These are phyloP conservation scores for Xylaria sp. DNA, from an alignment of 2,329 filamentous ascomycete genomes.

Conservation along the genomic window DNA sequence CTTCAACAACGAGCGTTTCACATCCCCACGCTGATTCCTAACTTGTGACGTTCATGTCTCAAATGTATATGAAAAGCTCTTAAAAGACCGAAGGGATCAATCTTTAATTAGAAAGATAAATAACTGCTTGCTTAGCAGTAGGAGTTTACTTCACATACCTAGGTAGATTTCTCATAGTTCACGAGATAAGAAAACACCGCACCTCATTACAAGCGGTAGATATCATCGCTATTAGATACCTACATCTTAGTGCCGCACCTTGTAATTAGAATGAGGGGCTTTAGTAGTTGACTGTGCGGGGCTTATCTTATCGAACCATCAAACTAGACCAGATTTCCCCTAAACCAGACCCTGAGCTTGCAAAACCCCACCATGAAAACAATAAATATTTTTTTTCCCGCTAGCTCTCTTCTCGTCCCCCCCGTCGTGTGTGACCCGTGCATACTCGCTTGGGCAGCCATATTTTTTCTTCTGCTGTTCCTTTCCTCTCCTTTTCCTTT, in stretches of 20 bases:
- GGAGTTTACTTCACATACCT: neutral
- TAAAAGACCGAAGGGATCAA: too few species aligned
- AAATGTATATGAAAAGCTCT: neutral
- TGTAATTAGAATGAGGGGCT: neutral
- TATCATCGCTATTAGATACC: too few species aligned
- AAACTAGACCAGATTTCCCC: neutral
- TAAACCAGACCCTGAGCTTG: slow-evolving; percentile 17
- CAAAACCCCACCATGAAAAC: slow-evolving; percentile 26
- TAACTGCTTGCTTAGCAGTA: neutral
- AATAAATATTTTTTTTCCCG: slow-evolving; percentile 37
- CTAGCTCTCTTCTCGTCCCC: slow-evolving; percentile 28
- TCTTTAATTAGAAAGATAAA: too few species aligned
- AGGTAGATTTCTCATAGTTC: neutral
- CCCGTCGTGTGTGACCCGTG: slow-evolving; percentile 32
- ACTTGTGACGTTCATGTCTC: neutral
- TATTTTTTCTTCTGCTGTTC: slow-evolving; percentile 15
- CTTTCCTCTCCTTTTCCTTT: slow-evolving; percentile 4
- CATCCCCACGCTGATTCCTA: too few species aligned
- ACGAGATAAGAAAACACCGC: neutral
- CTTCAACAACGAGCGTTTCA: neutral
- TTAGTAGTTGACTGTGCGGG: neutral
- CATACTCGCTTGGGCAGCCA: slow-evolving; percentile 30
- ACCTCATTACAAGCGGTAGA: too few species aligned
- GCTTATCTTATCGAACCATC: slow-evolving; percentile 36
- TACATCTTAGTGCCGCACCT: too few species aligned